A percentile compares a stretch with the other conserved stretches of the same genome.
These are phyloP conservation scores for Kodamaea derodonti DNA, from an alignment of 1,139 yeast genomes.

Conservation along the genomic window DNA sequence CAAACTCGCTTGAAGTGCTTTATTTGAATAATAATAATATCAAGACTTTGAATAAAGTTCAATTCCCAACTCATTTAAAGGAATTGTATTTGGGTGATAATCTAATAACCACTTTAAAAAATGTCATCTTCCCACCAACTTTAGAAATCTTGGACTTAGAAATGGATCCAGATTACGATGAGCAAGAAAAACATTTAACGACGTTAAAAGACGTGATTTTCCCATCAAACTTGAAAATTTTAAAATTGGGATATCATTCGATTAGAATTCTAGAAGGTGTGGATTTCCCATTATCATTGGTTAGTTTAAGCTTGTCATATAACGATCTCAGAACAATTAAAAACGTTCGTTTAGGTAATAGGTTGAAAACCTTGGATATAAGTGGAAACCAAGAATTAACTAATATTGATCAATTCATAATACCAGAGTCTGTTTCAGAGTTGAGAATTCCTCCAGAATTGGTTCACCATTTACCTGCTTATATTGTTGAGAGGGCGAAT, in stretches of 20 bases:
- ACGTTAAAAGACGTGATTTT: conserved; percentile 42
- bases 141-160: conserved; percentile 40
- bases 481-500: conserved; percentile 42
- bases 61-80: conserved; percentile 33
- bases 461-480: conserved; percentile 34
- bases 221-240: conserved; percentile 33
- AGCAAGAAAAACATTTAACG: conserved; percentile 40
- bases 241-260: conserved; percentile 40
- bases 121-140: conserved; percentile 38
- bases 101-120: conserved; percentile 41
- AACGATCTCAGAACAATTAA: conserved; percentile 39
- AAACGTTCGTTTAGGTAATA: conserved; percentile 35
- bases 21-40: conserved; percentile 41
- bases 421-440: conserved; percentile 38
- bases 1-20: conserved; percentile 36
- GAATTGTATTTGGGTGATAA: conserved; percentile 43
- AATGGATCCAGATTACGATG: conserved; percentile 41
- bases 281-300: conserved; percentile 36
- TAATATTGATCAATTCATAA: conserved; percentile 34
- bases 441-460: conserved; percentile 36
- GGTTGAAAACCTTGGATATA: conserved; percentile 33
- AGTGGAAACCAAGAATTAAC: conserved; percentile 43
- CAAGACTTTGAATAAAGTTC: conserved; percentile 44
- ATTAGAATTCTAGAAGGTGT: conserved; percentile 37
- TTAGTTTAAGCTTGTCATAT: conserved; percentile 33